These are phyloP conservation scores for Dendrobium officinale DNA, from an alignment of 106 monocot genomes.

Conservation along the genomic window DNA sequence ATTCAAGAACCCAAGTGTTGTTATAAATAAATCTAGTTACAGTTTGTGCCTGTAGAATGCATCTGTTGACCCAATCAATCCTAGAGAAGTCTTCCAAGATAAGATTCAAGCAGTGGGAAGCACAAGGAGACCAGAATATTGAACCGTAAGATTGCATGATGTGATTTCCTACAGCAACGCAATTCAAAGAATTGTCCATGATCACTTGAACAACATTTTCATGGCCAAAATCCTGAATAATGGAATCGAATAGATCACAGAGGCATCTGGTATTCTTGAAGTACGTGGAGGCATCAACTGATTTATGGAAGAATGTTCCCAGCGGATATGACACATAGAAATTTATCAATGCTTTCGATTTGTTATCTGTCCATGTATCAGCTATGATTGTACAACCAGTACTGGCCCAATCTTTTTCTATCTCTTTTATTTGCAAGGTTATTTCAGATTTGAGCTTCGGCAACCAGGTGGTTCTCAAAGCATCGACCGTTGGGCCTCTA, in stretches of 20 bases:
- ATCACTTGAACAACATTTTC: constrained; percentile 95
- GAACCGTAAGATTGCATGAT: constrained; percentile 66
- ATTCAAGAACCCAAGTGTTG: constrained; percentile 54
- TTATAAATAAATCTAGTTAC: constrained; percentile 85
- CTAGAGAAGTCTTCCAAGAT: constrained; percentile 86
- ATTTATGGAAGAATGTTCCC: constrained; percentile 90
- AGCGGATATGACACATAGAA: constrained; percentile 80
- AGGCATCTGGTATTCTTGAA: constrained; percentile 70
- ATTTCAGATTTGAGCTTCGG: constrained; percentile 82
- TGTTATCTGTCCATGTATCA: constrained; percentile 87
- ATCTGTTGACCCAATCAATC: constrained; percentile 84
- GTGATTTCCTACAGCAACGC: constrained; percentile 52
- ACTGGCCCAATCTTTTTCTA: constrained; percentile 75
- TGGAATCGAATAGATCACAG: constrained; percentile 79
- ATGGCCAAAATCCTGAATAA: constrained; percentile 76
- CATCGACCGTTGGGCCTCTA: constrained; percentile 54
- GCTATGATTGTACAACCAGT: constrained; percentile 89
- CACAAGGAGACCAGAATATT: constrained; percentile 83
- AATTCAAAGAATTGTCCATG: constrained; percentile 58
- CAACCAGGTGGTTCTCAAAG: constrained; percentile 72
- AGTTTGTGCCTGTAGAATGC: constrained; percentile 72
- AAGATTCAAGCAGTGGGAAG: constrained; percentile 60
- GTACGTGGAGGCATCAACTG: constrained; percentile 65
- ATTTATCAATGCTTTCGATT: constrained; percentile 68
- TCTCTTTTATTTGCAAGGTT: constrained; percentile 59